Evolutionary conservation across 306 rosid genomes (phyloP).

Genomic region (Hylodesmum podocarpum): DNA sequence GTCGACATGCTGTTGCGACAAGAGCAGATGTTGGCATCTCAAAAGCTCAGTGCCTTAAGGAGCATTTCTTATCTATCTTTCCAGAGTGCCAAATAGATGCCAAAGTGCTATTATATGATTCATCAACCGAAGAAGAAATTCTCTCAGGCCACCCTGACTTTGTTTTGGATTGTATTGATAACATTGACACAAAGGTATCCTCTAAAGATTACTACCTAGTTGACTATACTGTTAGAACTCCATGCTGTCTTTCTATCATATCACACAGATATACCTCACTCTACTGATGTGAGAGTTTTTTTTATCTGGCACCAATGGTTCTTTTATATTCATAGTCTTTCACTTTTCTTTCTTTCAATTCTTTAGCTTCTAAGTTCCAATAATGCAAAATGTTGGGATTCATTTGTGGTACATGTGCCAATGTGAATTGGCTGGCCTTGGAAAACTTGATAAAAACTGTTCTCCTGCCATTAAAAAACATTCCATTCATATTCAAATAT

Average conservation of each 20-base stretch:
- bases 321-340: background rate
- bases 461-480: conserved; percentile 5
- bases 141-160: conserved; percentile 90
- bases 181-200: conserved; percentile 90
- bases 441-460: background rate
- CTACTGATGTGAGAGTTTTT: background rate
- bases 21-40: conserved; percentile 97
- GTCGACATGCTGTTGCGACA: conserved; percentile 98
- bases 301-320: background rate
- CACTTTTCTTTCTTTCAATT: background rate
- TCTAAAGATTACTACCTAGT: conserved; percentile 17
- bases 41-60: conserved; percentile 92
- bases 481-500: conserved; percentile 18
- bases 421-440: conserved; percentile 9
- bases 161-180: conserved; percentile 93
- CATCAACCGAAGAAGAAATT: conserved; percentile 90
- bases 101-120: conserved; percentile 78
- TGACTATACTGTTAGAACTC: background rate
- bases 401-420: background rate
- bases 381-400: conserved; percentile 17
- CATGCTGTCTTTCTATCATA: background rate
- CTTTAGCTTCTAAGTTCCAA: background rate
- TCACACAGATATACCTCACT: background rate
- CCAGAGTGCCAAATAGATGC: conserved; percentile 92
- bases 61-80: conserved; percentile 81